These are phyloP conservation scores for Leccinum pellstonianum DNA, from an alignment of 768 basidiomycete genomes.

Conservation along the genomic window DNA sequence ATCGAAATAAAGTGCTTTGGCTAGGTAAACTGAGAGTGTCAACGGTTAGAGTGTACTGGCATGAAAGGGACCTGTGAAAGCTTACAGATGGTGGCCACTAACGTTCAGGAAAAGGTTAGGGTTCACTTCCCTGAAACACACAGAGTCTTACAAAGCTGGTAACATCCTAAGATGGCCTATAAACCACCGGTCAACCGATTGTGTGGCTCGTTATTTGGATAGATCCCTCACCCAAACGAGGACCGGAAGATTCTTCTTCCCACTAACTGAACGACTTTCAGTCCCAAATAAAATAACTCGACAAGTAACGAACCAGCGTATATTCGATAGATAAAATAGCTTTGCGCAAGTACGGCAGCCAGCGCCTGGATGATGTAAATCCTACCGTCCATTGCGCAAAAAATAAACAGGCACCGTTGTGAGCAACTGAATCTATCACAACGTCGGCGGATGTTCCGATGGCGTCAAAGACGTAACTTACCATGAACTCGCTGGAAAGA, in stretches of 20 bases:
- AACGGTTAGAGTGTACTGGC: not conserved
- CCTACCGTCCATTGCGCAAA: not conserved
- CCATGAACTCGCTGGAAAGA: slow-evolving; percentile 7
- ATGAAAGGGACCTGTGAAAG: not conserved
- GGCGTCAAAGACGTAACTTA: not conserved
- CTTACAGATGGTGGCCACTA: slow-evolving; percentile 7
- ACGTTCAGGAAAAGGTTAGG: not conserved
- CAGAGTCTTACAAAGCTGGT: slow-evolving; percentile 12
- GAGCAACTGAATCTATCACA: slow-evolving; percentile 4
- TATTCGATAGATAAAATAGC: slow-evolving; percentile 15
- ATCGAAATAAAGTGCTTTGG: not conserved
- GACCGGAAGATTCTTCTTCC: slow-evolving; percentile 1
- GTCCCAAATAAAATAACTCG: too few relatives aligned
- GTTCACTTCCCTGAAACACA: too few relatives aligned
- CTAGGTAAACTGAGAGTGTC: slow-evolving; percentile 5
- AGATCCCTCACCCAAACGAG: slow-evolving; percentile 13
- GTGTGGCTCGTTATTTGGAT: not conserved
- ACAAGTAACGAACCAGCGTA: slow-evolving; percentile 5
- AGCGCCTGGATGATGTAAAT: slow-evolving; percentile 6
- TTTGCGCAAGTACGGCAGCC: slow-evolving; percentile 7
- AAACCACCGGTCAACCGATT: not conserved
- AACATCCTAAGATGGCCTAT: slow-evolving; percentile 3
- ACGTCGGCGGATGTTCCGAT: not conserved
- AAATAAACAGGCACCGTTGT: not conserved
- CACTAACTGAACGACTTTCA: slow-evolving; percentile 5